Percentiles rank a stretch among this genome's conserved stretches.
Evolutionary conservation across 305 asterid genomes (phyloP).

Genomic region (Lippia alba): DNA sequence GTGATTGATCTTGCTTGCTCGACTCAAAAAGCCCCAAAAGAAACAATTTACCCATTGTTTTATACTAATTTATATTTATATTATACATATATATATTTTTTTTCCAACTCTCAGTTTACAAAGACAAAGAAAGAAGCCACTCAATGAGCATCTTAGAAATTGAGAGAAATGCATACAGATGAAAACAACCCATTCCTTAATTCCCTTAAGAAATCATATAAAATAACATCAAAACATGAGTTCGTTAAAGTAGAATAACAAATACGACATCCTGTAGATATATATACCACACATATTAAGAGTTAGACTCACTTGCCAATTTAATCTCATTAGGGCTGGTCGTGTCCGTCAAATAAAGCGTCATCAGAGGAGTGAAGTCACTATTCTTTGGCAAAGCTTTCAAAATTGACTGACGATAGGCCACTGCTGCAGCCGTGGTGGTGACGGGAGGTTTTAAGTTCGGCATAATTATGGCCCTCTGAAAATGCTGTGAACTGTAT

Average conservation of each 20-base stretch:
- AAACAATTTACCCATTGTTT: no score
- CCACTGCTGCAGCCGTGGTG: slow-evolving; percentile 79
- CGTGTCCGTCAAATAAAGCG: slow-evolving; percentile 90
- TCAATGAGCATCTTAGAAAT: slow-evolving; percentile 5
- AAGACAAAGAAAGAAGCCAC: slow-evolving; percentile 8
- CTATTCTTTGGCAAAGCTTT: slow-evolving; percentile 66
- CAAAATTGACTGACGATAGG: slow-evolving; percentile 71
- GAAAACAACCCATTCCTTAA: not conserved
- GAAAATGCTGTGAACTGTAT: slow-evolving; percentile 72
- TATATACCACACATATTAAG: slow-evolving; percentile 6
- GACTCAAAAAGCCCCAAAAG: no score
- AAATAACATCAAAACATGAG: no score
- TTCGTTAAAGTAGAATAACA: no score
- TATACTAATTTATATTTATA: not conserved
- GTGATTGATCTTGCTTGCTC: not conserved
- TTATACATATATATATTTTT: slow-evolving; percentile 1
- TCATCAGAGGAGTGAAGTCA: slow-evolving; percentile 85
- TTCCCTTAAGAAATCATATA: slow-evolving; percentile 21
- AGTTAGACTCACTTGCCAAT: slow-evolving; percentile 71
- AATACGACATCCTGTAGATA: not conserved
- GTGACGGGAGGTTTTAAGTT: slow-evolving; percentile 89
- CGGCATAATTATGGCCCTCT: slow-evolving; percentile 96
- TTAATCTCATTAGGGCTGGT: slow-evolving; percentile 80
- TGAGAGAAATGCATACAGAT: not conserved
- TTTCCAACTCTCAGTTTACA: not conserved